A percentile compares a stretch with the other conserved stretches of the same genome.
Evolutionary conservation across 164 flowering plant genomes (phyloP).

Genomic region (Tetrastigma voinierianum): DNA sequence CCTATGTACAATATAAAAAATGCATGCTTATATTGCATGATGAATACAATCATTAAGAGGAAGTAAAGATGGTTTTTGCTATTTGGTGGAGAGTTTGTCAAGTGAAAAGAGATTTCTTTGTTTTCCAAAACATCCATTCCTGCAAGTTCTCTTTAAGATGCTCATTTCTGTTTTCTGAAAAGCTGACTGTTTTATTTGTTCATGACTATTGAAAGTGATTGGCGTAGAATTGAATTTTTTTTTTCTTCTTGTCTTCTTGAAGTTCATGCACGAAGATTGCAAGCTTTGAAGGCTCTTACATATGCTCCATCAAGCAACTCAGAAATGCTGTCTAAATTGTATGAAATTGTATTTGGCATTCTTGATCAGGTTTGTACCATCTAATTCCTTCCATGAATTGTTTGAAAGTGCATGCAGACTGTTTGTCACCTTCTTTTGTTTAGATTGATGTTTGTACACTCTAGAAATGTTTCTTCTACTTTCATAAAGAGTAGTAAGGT

Average conservation of each 20-base stretch:
- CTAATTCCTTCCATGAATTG: not conserved
- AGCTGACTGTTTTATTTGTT: not conserved
- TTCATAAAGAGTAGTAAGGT: too few species aligned
- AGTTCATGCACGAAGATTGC: slow-evolving; percentile 95
- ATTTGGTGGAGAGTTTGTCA: too few species aligned
- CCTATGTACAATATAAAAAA: too few species aligned
- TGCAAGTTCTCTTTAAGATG: not conserved
- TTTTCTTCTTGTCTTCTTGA: slow-evolving; percentile 27
- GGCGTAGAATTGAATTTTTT: slow-evolving; percentile 9
- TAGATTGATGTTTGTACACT: not conserved
- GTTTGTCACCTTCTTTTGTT: not conserved
- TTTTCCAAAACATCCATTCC: not conserved
- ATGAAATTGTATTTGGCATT: slow-evolving; percentile 91
- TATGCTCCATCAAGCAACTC: slow-evolving; percentile 84
- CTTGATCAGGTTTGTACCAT: slow-evolving; percentile 77
- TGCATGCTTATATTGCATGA: too few species aligned
- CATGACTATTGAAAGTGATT: not conserved
- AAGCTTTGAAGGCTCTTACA: slow-evolving; percentile 96
- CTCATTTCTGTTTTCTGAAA: too few species aligned
- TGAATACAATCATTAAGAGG: too few species aligned
- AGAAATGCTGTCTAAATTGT: slow-evolving; percentile 69
- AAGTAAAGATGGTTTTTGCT: too few species aligned
- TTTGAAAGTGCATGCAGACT: not conserved
- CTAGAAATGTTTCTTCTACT: not conserved
- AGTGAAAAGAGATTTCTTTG: not conserved